Evolutionary conservation across 1,284 basidiomycete species (phyloP), one percentile per base, ranked within the genome.

Genomic region (Peniophora sp.): DNA sequence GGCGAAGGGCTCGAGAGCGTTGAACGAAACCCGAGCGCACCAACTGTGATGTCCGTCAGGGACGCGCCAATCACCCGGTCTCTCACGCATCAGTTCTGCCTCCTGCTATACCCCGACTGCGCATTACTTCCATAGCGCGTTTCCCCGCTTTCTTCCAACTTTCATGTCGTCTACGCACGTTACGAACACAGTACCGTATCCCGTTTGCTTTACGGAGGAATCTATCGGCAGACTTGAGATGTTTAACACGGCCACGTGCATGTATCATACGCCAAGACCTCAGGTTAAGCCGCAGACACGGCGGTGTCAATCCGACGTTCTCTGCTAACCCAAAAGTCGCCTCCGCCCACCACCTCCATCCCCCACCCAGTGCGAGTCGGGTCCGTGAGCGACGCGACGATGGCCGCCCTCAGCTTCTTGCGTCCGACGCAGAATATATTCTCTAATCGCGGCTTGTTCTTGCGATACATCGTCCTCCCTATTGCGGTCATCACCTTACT

Each of bases 401-500:
- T 45, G 43, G 43, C 23, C 23, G 22, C 17, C 43, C 43, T 22
- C 18, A n/a, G 43, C 23, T 23, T 24, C 43, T 17, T 41, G 8
- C 15, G 37, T 8, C 37, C 37, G n/a, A 20, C 18, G 18, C 23
- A 23, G 24, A 27, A 49, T 20, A n/a, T 51, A 10, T 24, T 54
- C 42, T 32, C 34, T n/a, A 39, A 44, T 35, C 51, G 32, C 24
- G 20, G 48, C 1, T 32, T 54, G 23, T 17, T 49, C 14, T 2
- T 54, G 10, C 52, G 52, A 15, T 54, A 51, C 32, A 34, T 48
- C 24, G n/a, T 51, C 42, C 42, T 54, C 17, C 50, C 52, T 10
- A 15, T 32, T 15, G 15, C 42, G 35, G 24, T 39, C 27, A 37
- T 54, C 9, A 22, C 22, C 27, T 5, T 51, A 15, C 42, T 54